phyloP scores from a whole-genome alignment of 352 stramenopile species.

The Phytophthora parvispora region DNA sequence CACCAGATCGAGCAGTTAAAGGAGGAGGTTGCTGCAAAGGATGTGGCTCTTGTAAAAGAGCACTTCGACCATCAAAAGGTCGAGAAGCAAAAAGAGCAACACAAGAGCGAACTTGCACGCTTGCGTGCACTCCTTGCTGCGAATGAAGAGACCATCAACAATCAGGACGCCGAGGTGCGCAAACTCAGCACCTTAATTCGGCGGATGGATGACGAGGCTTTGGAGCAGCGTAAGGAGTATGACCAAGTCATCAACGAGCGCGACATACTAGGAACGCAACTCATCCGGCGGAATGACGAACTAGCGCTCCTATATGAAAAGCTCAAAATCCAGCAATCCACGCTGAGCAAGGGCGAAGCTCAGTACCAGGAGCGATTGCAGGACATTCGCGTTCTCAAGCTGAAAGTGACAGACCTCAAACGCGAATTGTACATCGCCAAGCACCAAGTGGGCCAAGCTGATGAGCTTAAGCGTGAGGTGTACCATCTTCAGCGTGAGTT shows the following conservation, averaged over 20 bases:
- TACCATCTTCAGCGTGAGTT: conserved; percentile 94
- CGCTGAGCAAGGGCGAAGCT: conserved; percentile 93
- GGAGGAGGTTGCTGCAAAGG: conserved; percentile 96
- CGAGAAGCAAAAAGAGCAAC: conserved; percentile 95
- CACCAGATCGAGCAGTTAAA: conserved; percentile 98
- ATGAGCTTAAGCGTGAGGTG: conserved; percentile 91
- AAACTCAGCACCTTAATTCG: conserved; percentile 94
- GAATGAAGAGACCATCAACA: conserved; percentile 95
- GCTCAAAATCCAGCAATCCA: conserved; percentile 97
- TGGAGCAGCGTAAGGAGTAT: conserved; percentile 97
- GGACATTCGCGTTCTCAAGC: conserved; percentile 96
- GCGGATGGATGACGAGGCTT: conserved; percentile 94
- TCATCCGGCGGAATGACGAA: conserved; percentile 98
- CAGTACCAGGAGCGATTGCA: conserved; percentile 95
- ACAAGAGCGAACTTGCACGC: conserved; percentile 94
- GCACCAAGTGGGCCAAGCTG: conserved; percentile 88
- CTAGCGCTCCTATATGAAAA: conserved; percentile 98
- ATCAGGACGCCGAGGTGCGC: conserved; percentile 95
- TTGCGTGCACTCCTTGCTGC: conserved; percentile 89
- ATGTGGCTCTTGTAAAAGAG: conserved; percentile 96
- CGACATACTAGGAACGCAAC: conserved; percentile 97
- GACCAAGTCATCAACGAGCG: conserved; percentile 97
- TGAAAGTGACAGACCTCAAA: conserved; percentile 96
- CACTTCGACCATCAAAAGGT: conserved; percentile 97
- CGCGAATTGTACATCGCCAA: conserved; percentile 93